phyloP scores from a whole-genome alignment of 805 yeast species.

The Kodamaea sagamina region DNA sequence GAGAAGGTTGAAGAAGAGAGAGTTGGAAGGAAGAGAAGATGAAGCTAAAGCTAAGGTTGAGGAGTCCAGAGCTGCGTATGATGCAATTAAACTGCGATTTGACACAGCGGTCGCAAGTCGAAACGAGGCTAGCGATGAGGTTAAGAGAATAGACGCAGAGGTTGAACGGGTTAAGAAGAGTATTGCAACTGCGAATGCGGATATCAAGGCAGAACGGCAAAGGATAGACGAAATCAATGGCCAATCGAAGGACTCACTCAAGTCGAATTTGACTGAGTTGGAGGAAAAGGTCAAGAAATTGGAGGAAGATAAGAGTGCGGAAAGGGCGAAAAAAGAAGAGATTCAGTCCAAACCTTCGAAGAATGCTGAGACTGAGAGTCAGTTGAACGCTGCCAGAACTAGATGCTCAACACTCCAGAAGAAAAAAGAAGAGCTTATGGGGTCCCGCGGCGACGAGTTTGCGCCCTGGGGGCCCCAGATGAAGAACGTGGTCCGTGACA shows the following conservation, averaged over 20 bases:
- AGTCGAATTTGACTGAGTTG: constrained; percentile 22
- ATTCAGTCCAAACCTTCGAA: constrained; percentile 18
- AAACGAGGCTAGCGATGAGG: constrained; percentile 17
- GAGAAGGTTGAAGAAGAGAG: background rate
- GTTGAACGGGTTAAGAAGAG: constrained; percentile 13
- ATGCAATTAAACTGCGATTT: constrained; percentile 42
- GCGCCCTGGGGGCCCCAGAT: constrained; percentile 56
- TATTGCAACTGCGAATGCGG: constrained; percentile 18
- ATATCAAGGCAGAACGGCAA: constrained; percentile 35
- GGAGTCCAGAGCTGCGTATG: constrained; percentile 5
- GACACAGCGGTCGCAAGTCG: constrained; percentile 31
- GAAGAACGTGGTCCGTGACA: constrained; percentile 41
- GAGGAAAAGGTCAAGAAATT: constrained; percentile 21
- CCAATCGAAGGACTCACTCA: constrained; percentile 41
- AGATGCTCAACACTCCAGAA: constrained; percentile 12
- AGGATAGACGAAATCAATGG: constrained; percentile 45
- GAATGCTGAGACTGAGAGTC: constrained; percentile 29
- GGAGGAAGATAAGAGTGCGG: constrained; percentile 19
- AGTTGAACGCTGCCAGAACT: constrained; percentile 16
- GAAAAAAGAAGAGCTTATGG: constrained; percentile 15
- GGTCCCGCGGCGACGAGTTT: constrained; percentile 35
- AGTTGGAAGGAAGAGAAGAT: constrained; percentile 1
- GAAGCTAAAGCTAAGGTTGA: constrained; percentile 22
- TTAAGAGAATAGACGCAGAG: constrained; percentile 20
- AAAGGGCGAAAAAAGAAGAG: constrained; percentile 11